phyloP scores from a whole-genome alignment of 441 rosid genomes.

The Adansonia grandidieri region DNA sequence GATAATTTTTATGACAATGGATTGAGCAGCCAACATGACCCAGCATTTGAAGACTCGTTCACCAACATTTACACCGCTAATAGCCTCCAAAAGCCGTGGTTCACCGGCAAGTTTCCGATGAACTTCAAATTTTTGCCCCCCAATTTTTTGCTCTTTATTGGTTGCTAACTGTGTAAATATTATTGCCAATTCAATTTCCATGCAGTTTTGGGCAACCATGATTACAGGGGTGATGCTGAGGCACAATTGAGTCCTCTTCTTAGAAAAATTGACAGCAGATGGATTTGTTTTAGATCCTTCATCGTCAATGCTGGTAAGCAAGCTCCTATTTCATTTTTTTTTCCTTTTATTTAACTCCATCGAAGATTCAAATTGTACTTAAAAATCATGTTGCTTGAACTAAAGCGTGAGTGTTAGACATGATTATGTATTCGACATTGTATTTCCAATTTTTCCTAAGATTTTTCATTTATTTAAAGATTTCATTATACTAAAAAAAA shows the following conservation, averaged over 20 bases:
- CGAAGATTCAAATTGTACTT: neutral
- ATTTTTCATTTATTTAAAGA: no score
- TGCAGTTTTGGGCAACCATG: conserved; percentile 82
- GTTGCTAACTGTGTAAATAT: no score
- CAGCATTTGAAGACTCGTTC: conserved; percentile 64
- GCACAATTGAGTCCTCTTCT: conserved; percentile 71
- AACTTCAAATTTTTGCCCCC: neutral
- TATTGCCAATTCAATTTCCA: no score
- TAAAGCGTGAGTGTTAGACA: no score
- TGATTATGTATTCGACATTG: no score
- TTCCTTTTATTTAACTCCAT: neutral
- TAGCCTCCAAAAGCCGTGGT: conserved; percentile 78
- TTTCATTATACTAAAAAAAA: neutral
- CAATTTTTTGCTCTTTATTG: no score
- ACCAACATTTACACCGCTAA: conserved; percentile 59
- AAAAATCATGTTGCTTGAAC: no score
- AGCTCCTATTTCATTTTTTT: no score
- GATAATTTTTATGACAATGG: conserved; percentile 86
- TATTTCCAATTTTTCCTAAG: no score
- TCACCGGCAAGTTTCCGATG: conserved; percentile 45
- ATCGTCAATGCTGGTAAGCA: conserved; percentile 46
- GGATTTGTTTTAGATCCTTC: conserved; percentile 76
- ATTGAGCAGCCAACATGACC: conserved; percentile 50
- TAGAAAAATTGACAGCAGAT: conserved; percentile 55
- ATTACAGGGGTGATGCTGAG: conserved; percentile 68